Percentiles rank a stretch among this genome's conserved stretches.
These are phyloP conservation scores for Puccinia triticina DNA, from an alignment of 1,284 basidiomycete species.

Conservation along the genomic window DNA sequence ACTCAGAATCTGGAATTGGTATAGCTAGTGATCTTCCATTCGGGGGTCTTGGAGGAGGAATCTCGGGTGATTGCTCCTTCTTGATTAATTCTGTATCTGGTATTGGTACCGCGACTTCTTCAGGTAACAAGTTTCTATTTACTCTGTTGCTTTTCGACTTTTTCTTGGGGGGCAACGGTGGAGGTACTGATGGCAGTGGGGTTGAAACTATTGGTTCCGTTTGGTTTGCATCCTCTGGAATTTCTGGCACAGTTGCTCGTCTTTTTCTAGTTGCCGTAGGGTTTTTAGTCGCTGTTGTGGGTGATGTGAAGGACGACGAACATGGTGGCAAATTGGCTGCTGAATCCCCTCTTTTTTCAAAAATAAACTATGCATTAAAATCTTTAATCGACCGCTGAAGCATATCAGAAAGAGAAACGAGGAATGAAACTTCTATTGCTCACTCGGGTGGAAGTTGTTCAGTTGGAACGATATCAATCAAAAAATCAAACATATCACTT, in stretches of 20 bases:
- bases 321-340: conserved; percentile 3
- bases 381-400: not conserved
- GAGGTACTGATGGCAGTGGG: conserved; percentile 1
- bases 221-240: not conserved
- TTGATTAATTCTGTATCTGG: conserved; percentile 28
- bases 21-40: conserved; percentile 16
- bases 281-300: not conserved
- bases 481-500: conserved; percentile 60
- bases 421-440: not conserved
- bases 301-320: conserved; percentile 19
- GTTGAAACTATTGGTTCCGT: not conserved
- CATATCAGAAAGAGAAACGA: not conserved
- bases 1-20: conserved; percentile 43
- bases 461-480: conserved; percentile 59
- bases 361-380: not conserved
- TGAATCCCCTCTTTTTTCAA: not conserved
- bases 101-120: conserved; percentile 47
- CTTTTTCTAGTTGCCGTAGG: conserved; percentile 23
- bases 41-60: conserved; percentile 8
- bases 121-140: conserved; percentile 31
- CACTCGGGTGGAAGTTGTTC: conserved; percentile 52
- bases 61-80: conserved; percentile 1
- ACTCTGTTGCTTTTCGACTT: conserved; percentile 8
- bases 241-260: not conserved
- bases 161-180: conserved; percentile 25